Evolutionary conservation across 1,139 yeast species (phyloP).

Genomic region (Meyerozyma carpophila): DNA sequence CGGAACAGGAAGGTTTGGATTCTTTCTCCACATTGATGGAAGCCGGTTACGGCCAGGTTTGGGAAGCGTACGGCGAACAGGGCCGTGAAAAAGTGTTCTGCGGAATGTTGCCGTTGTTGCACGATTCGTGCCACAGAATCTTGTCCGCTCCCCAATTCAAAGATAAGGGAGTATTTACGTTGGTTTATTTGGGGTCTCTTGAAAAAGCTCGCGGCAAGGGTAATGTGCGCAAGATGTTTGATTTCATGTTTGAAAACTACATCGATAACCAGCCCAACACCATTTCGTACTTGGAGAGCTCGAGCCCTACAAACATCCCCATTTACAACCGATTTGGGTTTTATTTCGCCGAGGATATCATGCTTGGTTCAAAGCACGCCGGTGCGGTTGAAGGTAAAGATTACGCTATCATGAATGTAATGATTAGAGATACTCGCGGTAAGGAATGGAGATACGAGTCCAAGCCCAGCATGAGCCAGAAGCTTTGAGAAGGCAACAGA

Average conservation of each 20-base stretch:
- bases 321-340: constrained; percentile 58
- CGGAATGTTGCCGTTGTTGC: constrained; percentile 53
- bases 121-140: constrained; percentile 43
- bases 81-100: constrained; percentile 53
- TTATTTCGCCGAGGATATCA: constrained; percentile 42
- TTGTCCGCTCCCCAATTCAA: constrained; percentile 29
- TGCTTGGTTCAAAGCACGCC: constrained; percentile 34
- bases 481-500: not conserved
- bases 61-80: constrained; percentile 45
- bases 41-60: constrained; percentile 52
- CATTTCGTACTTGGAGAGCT: constrained; percentile 55
- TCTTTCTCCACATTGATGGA: constrained; percentile 47
- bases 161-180: constrained; percentile 44
- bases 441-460: constrained; percentile 27
- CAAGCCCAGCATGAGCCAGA: not conserved
- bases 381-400: constrained; percentile 38
- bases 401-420: constrained; percentile 52
- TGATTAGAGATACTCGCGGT: constrained; percentile 48
- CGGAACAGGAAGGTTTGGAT: constrained; percentile 36
- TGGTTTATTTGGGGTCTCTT: constrained; percentile 58
- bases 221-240: constrained; percentile 53
- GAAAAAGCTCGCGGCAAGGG: constrained; percentile 64
- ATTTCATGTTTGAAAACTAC: constrained; percentile 47
- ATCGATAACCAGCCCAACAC: constrained; percentile 41
- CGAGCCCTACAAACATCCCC: constrained; percentile 48